A percentile compares a stretch with the other conserved stretches of the same genome.
phyloP scores from a whole-genome alignment of 164 flowering plant genomes.

The Hamamelis virginiana region DNA sequence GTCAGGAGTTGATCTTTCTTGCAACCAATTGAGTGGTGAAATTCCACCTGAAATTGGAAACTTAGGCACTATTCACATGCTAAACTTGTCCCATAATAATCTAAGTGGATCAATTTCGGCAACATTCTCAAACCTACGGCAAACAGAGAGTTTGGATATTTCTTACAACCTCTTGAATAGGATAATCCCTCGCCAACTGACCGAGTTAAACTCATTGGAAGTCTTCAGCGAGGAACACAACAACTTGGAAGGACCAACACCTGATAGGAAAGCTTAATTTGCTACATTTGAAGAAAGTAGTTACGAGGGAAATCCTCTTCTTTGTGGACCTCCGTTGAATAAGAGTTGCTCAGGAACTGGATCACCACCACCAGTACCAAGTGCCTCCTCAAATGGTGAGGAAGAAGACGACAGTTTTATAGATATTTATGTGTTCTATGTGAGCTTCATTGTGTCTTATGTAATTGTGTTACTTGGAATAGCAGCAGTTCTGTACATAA shows the following conservation, averaged over 20 bases:
- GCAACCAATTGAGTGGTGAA: conserved; percentile 17
- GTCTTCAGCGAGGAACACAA: conserved; percentile 23
- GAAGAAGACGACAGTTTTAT: too few relatives aligned
- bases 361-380: too few relatives aligned
- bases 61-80: not conserved
- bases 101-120: conserved; percentile 16
- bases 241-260: conserved; percentile 24
- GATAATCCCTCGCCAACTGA: conserved; percentile 20
- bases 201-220: not conserved
- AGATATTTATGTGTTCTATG: too few relatives aligned
- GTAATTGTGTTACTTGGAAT: too few relatives aligned
- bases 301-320: conserved; percentile 25
- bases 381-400: too few relatives aligned
- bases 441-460: too few relatives aligned
- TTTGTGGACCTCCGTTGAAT: conserved; percentile 20
- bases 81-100: conserved; percentile 24
- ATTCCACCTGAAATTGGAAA: conserved; percentile 27
- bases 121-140: conserved; percentile 12
- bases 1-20: conserved; percentile 26
- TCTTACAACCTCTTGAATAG: conserved; percentile 29
- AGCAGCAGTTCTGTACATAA: too few relatives aligned
- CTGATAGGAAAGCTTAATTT: conserved; percentile 13
- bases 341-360: too few relatives aligned
- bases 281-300: conserved; percentile 17
- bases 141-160: conserved; percentile 28